phyloP scores from a whole-genome alignment of 1,139 yeast species.

The Suhomyces maxii region DNA sequence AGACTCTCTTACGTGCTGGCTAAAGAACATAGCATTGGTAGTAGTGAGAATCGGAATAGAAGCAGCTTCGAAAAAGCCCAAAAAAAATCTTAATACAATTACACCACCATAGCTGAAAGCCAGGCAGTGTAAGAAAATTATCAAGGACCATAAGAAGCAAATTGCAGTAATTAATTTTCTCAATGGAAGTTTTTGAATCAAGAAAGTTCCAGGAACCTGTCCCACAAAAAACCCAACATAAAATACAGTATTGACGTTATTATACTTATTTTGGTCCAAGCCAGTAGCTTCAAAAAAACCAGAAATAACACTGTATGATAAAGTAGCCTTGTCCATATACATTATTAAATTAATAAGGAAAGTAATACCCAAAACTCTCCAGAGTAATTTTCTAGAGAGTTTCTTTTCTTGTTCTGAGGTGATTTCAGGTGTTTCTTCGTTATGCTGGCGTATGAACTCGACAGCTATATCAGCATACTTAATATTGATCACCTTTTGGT shows the following conservation, averaged over 20 bases:
- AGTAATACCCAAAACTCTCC: slow-evolving; percentile 33
- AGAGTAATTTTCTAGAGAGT: slow-evolving; percentile 32
- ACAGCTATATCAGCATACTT: slow-evolving; percentile 39
- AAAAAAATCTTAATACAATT: slow-evolving; percentile 40
- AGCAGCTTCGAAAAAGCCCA: slow-evolving; percentile 47
- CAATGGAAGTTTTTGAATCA: slow-evolving; percentile 36
- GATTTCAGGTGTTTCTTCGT: slow-evolving; percentile 18
- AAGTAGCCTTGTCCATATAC: slow-evolving; percentile 47
- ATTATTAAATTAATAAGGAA: slow-evolving; percentile 36
- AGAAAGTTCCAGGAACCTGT: slow-evolving; percentile 30
- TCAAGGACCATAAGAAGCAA: slow-evolving; percentile 37
- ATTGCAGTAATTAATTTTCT: slow-evolving; percentile 29
- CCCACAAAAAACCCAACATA: slow-evolving; percentile 41
- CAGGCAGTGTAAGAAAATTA: slow-evolving; percentile 39
- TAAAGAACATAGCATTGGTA: slow-evolving; percentile 47
- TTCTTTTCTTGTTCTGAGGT: slow-evolving; percentile 36
- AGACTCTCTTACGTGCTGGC: slow-evolving; percentile 39
- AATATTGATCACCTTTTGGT: slow-evolving; percentile 1
- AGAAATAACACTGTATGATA: slow-evolving; percentile 42
- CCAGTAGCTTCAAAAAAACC: slow-evolving; percentile 44
- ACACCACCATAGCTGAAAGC: slow-evolving; percentile 44
- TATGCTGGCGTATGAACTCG: slow-evolving; percentile 32
- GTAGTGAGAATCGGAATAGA: slow-evolving; percentile 38
- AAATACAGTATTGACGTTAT: slow-evolving; percentile 37
- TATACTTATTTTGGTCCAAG: slow-evolving; percentile 30